Base-by-base conservation (phyloP, 2,329 filamentous ascomycete genomes). In the Alternaria arborescens region DNA sequence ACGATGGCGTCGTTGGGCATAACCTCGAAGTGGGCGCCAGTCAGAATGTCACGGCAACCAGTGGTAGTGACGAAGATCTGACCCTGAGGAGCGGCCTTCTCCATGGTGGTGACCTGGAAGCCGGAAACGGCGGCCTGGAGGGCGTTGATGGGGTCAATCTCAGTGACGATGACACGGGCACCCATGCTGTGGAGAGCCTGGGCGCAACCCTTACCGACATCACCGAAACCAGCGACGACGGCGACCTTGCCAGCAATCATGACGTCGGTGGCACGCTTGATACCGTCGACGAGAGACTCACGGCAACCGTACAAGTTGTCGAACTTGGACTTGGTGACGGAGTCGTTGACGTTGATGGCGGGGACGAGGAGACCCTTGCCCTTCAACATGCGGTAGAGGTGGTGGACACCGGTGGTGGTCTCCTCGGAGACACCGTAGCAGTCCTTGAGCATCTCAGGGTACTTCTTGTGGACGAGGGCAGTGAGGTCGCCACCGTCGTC, bases 51-150 rank as follows among this genome's bases (percentile, higher is more conserved):
- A 87, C 94, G 91, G 92, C 94, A 99, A 78, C 94, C 94, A 69
- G 94, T 99, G 82, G 95, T 98, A 82, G 94, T 99, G 81, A 99
- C 94, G 79, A 97, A 99, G 85, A 99, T 97, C 87, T 99, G 95
- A 78, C 93, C 94, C 67, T 90, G 77, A 69, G 89, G 78, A 77
- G 93, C 92, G 75, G 94, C 95, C 85, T 97, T 94, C 81, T 98
- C 94, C 93, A 99, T 98, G 82, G 94, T 95, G 82, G 88, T 91
- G 79, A 99, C 94, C 86, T 98, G 89, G 88, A 89, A 99, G 77
- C 94, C 94, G 72, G 94, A 94, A 83, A 99, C 95, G 78, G 94
- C 94, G 76, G 95, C 94, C 87, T 99, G 94, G 77, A 99, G 94
- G 76, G 95, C 94, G 85, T 99, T 99, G 91, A 99, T 98, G 81